These are phyloP conservation scores for Gossypium rotundifolium DNA, from an alignment of 345 rosid species.

Conservation along the genomic window DNA sequence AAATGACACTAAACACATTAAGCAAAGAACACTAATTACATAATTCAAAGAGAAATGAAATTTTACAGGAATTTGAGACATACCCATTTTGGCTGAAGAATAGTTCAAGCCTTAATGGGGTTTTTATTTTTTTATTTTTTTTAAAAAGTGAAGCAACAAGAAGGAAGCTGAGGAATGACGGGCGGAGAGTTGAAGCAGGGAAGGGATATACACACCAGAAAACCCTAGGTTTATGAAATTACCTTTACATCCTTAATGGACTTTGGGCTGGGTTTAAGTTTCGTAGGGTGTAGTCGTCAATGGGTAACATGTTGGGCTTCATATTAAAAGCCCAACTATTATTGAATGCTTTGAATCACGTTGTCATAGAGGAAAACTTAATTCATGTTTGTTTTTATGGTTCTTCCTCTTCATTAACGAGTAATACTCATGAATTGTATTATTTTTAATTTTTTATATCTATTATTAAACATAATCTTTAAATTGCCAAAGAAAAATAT, in stretches of 20 bases:
- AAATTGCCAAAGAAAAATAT: too few species aligned
- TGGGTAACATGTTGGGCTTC: background rate
- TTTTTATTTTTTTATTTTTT: too few species aligned
- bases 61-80: background rate
- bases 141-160: background rate
- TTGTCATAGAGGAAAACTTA: background rate
- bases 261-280: background rate
- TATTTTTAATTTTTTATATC: too few species aligned
- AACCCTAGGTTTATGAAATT: background rate
- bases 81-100: background rate
- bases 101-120: background rate
- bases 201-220: background rate
- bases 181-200: background rate
- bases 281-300: background rate
- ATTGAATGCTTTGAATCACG: background rate
- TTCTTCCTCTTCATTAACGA: too few species aligned
- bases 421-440: too few species aligned
- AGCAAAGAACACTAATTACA: background rate
- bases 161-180: background rate
- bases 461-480: too few species aligned
- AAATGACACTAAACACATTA: background rate
- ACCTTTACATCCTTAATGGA: background rate
- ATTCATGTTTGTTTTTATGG: background rate
- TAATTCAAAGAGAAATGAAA: background rate
- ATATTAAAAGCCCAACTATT: background rate